Base-by-base conservation (phyloP, 192 early-diverging fungal species). In the Neocallimastix lanati region DNA sequence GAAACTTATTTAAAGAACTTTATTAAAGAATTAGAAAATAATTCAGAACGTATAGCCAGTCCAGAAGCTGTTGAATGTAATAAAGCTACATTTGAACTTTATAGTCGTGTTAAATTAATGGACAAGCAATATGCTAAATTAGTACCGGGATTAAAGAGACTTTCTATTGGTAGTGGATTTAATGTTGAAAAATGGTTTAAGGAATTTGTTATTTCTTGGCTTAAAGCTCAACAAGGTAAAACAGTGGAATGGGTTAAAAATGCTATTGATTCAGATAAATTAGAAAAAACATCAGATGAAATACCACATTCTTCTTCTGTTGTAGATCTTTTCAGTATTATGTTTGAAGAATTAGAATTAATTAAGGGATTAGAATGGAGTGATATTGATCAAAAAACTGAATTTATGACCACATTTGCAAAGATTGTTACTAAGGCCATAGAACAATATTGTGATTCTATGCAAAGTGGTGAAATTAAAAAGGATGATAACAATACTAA, bases 241-340 rank as follows among this genome's bases (percentile, higher is more conserved):
- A 92, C 91, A 78, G 81, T 85, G 9, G 91, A 90, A 35, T 94
- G 93, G 93, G 91, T 93, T 13, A 82, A 83, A 30, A 86, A 85
- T 78, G 90, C 92, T 12, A 89, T 93, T 30, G 78, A 85, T n/a
- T 85, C 89, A 33, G 94, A 95, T 82, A 84, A 25, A 86, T 91
- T 92, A 76, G 82, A 86, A 67, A 67, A 67, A 11, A 67, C 50
- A 7, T 67, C 50, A 67, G 50, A 67, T 11, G 50, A 67, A n/a
- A 67, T 86, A 76, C 78, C 88, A 28, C 87, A 92, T 82, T 95
- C 94, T 3, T 90, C 92, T 9, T 95, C 93, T 4, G 89, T 94
- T 33, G 85, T 92, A 27, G 93, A 95, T 82, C 79, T 95, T 11
- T 95, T 95, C 83, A 88, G 89, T n/a, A 89, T 89, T 77, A 94